These are phyloP conservation scores for Talaromyces sp. DNA, from an alignment of 2,329 filamentous ascomycete species.

Conservation along the genomic window DNA sequence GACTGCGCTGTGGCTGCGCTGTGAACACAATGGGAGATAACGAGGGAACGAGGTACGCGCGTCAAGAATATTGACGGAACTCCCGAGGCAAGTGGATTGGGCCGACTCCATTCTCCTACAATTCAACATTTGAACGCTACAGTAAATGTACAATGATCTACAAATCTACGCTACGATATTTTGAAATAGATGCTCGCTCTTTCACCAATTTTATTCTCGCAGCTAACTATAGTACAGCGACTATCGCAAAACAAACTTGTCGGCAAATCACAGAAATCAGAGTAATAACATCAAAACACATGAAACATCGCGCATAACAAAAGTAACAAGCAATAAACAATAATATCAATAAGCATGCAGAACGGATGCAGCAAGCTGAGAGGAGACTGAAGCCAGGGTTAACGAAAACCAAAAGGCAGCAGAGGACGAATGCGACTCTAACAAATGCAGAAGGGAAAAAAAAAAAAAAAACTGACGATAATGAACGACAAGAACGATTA, in stretches of 20 bases:
- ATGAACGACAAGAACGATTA: conserved; percentile 3
- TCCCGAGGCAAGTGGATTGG: background rate
- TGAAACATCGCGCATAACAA: background rate
- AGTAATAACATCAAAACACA: background rate
- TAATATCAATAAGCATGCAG: conserved; percentile 3
- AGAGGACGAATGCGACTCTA: conserved; percentile 12
- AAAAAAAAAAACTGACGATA: conserved; percentile 10
- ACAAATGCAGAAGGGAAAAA: conserved; percentile 11
- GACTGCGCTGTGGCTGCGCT: background rate
- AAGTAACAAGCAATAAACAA: background rate
- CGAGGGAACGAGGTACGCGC: background rate
- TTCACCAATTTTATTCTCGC: conserved; percentile 9
- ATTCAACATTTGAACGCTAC: background rate
- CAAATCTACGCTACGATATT: background rate
- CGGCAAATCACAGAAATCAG: background rate
- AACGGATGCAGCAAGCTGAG: conserved; percentile 1
- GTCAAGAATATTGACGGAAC: background rate
- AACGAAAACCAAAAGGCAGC: conserved; percentile 7
- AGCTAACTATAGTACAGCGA: conserved; percentile 41
- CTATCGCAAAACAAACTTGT: background rate
- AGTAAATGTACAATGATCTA: background rate
- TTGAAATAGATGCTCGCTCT: background rate
- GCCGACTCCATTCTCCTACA: background rate
- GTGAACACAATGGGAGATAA: background rate
- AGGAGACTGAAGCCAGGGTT: conserved; percentile 1